Percentiles rank a stretch among this genome's conserved stretches.
These are phyloP conservation scores for Solanum bulbocastanum DNA, from an alignment of 257 asterid genomes.

Conservation along the genomic window DNA sequence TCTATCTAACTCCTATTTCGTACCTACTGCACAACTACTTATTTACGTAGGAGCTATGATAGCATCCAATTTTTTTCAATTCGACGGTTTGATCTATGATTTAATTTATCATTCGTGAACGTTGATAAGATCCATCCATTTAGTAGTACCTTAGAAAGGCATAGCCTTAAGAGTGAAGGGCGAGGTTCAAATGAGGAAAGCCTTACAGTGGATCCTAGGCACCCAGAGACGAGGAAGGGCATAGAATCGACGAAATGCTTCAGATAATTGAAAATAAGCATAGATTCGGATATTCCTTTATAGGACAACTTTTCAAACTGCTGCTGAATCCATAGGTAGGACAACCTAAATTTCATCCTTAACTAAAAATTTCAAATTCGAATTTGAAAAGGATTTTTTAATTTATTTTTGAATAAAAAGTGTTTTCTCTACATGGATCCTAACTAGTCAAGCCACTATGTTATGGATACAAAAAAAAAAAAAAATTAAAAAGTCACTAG, in stretches of 20 bases:
- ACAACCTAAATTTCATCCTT: background rate
- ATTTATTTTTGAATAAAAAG: background rate
- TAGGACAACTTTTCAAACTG: background rate
- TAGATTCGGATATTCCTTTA: too few relatives aligned
- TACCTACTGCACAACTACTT: too few relatives aligned
- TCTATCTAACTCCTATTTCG: too few relatives aligned
- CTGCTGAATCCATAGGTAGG: accelerated
- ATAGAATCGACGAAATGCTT: background rate
- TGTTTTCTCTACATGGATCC: background rate
- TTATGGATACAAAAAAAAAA: background rate
- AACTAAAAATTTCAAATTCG: background rate
- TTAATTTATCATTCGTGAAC: too few relatives aligned
- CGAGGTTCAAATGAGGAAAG: background rate
- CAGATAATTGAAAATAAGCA: too few relatives aligned
- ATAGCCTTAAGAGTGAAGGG: background rate
- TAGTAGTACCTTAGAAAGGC: background rate
- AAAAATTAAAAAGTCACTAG: background rate
- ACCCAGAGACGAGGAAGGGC: background rate
- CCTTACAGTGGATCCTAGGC: background rate
- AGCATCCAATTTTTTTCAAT: too few relatives aligned
- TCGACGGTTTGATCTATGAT: too few relatives aligned
- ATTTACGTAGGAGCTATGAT: too few relatives aligned
- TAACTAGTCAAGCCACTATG: background rate
- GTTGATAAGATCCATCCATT: background rate
- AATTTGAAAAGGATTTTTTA: too few relatives aligned